Conservation (phyloP, 345 rosid genomes). For the Salix viminalis region DNA sequence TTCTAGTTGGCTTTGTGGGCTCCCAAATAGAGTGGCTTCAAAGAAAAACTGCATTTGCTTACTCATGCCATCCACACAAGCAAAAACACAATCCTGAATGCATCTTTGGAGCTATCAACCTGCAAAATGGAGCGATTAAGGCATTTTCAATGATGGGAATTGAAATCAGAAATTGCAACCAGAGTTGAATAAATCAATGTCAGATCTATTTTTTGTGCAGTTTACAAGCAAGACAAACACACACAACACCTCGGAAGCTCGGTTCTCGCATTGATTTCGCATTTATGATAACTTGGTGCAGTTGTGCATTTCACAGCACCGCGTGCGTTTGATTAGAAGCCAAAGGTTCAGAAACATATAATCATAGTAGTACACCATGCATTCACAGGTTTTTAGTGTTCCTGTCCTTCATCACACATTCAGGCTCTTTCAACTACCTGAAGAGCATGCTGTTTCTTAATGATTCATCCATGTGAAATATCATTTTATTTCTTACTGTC, state of each 20-base stretch:
- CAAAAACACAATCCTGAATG: not conserved
- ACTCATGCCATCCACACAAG: not conserved
- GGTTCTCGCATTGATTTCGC: not conserved
- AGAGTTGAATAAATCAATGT: not conserved
- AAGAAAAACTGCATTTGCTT: not conserved
- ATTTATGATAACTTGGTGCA: not conserved
- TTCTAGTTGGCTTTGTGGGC: not conserved
- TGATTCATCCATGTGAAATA: not conserved
- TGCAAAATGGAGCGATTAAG: slow-evolving; percentile 9
- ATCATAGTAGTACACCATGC: not conserved
- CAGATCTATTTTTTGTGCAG: not conserved
- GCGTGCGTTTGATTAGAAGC: not conserved
- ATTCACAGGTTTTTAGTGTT: not conserved
- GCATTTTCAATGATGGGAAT: not conserved
- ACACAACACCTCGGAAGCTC: not conserved
- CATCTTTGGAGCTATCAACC: slow-evolving; percentile 3
- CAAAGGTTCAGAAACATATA: not conserved
- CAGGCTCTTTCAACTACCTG: not conserved
- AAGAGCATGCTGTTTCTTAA: not conserved
- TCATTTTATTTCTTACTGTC: not conserved
- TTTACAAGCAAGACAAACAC: not conserved
- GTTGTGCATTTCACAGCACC: not conserved
- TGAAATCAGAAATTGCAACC: not conserved
- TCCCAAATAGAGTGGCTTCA: not conserved
- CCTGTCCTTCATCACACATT: not conserved